Evolutionary conservation across 352 stramenopile species (phyloP).

Genomic region (Pythium insidiosum): DNA sequence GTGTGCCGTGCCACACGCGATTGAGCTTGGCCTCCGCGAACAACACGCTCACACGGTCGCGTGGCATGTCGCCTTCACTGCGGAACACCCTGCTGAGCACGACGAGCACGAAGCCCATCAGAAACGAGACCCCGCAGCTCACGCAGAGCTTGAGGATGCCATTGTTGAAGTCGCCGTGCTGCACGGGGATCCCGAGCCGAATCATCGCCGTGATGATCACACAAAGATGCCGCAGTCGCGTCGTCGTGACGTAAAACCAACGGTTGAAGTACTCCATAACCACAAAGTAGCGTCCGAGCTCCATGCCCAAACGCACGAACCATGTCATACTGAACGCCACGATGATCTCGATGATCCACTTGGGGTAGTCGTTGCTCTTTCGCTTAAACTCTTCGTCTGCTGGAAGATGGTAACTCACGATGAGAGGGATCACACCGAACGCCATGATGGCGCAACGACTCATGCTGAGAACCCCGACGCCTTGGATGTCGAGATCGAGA

Average conservation of each 20-base stretch:
- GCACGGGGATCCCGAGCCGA: neutral
- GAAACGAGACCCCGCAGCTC: neutral
- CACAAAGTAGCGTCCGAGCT: neutral
- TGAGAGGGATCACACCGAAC: constrained; percentile 6
- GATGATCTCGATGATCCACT: neutral
- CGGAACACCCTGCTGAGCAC: neutral
- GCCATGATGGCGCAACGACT: constrained; percentile 21
- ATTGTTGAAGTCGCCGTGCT: neutral
- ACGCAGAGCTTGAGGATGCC: neutral
- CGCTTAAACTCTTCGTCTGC: neutral
- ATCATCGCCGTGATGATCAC: neutral
- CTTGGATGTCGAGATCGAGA: constrained; percentile 27
- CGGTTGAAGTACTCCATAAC: neutral
- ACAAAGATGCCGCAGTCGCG: neutral
- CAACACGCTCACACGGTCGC: neutral
- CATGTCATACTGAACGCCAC: neutral
- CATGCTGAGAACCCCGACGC: constrained; percentile 24
- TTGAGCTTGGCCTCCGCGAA: neutral
- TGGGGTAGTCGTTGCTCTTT: neutral
- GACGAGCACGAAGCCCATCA: neutral
- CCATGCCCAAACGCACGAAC: neutral
- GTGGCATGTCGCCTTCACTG: neutral
- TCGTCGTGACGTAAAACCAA: neutral
- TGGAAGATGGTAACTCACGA: neutral
- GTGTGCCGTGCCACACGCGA: neutral